Conservation (phyloP, 2,329 filamentous ascomycete genomes). For the Colletotrichum chlorophyti region DNA sequence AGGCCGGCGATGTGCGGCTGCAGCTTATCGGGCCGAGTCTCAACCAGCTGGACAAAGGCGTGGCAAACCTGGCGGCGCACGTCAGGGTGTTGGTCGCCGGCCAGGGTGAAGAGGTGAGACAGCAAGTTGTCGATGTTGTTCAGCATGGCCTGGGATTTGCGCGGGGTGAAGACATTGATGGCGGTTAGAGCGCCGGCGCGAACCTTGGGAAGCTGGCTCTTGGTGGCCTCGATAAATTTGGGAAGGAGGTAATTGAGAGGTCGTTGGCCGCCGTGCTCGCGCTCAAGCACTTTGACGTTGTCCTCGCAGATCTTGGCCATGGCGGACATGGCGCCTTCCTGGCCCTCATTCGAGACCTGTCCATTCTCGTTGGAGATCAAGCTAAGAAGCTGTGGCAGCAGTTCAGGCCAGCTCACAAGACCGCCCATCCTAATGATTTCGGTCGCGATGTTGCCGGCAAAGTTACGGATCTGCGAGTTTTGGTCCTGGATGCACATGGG, state of each 20-base stretch:
- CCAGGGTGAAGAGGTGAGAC: conserved; percentile 81
- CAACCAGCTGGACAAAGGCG: conserved; percentile 89
- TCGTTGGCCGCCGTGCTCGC: conserved; percentile 86
- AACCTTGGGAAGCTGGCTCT: conserved; percentile 77
- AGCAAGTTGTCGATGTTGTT: conserved; percentile 83
- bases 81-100: conserved; percentile 78
- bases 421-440: conserved; percentile 87
- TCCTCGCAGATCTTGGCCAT: conserved; percentile 97
- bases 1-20: conserved; percentile 85
- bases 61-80: conserved; percentile 93
- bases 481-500: conserved; percentile 82
- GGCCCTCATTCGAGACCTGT: conserved; percentile 72
- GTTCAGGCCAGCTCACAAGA: conserved; percentile 87
- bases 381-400: conserved; percentile 82
- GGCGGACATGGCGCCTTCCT: conserved; percentile 93
- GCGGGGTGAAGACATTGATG: conserved; percentile 90
- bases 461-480: conserved; percentile 82
- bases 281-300: conserved; percentile 84
- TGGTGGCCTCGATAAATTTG: conserved; percentile 86
- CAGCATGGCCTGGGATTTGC: conserved; percentile 82
- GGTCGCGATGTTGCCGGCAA: conserved; percentile 92
- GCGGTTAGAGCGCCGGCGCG: conserved; percentile 80
- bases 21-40: conserved; percentile 88
- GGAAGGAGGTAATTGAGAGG: conserved; percentile 90
- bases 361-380: conserved; percentile 78